Percentiles rank a stretch among this genome's conserved stretches.
Evolutionary conservation across 805 yeast genomes (phyloP).

Genomic region (Kodamaea kakaduensis): DNA sequence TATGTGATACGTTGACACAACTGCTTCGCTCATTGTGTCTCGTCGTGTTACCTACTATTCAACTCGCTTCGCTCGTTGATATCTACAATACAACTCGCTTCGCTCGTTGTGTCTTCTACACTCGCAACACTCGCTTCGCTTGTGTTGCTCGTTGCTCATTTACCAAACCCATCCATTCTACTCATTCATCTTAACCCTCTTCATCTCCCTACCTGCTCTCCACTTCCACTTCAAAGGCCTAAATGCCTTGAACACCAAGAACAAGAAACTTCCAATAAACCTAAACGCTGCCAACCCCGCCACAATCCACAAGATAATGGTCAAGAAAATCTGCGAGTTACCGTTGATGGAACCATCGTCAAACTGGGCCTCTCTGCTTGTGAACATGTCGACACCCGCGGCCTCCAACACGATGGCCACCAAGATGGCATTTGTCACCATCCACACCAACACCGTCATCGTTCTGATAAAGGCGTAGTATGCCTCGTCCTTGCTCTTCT

Average conservation of each 20-base stretch:
- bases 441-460: conserved; percentile 84
- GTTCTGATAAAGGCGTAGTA: conserved; percentile 91
- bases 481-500: conserved; percentile 49
- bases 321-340: conserved; percentile 64
- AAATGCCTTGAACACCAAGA: conserved; percentile 39
- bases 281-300: conserved; percentile 86
- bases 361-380: conserved; percentile 26
- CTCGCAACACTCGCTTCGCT: not conserved
- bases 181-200: conserved; percentile 9
- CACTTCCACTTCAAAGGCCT: conserved; percentile 41
- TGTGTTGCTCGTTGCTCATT: not conserved
- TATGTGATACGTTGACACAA: no score
- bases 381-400: conserved; percentile 61
- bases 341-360: conserved; percentile 27
- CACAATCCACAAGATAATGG: conserved; percentile 88
- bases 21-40: not conserved
- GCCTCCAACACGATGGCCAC: conserved; percentile 80
- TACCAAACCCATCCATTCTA: not conserved
- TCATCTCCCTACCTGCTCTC: conserved; percentile 17
- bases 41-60: not conserved
- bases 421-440: conserved; percentile 76
- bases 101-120: conserved; percentile 1
- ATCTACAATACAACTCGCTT: no score
- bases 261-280: conserved; percentile 68
- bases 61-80: not conserved